Base-by-base conservation (phyloP, 805 yeast genomes). In the Yamadazyma paraphyllophila region DNA sequence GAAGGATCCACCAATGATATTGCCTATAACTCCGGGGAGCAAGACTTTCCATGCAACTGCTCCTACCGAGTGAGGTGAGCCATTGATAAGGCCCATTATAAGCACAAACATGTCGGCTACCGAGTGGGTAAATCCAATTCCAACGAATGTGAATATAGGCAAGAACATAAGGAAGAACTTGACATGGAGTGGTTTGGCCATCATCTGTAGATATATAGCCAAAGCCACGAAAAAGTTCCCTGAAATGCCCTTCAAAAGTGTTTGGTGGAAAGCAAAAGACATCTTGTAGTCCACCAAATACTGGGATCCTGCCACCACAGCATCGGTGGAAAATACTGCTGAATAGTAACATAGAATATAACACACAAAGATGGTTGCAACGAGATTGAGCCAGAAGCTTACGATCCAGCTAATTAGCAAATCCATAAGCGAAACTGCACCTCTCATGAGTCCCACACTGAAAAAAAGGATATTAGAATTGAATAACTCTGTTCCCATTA, bases 121-220 rank as follows among this genome's bases (percentile, higher is more conserved):
- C 1, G 81, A 80, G 59, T 88, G 95, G 2, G 88, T 81, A 63
- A 81, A 88, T 0, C 95, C 94, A 71, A 83, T 70, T 1, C 83
- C 56, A n/a, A 85, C 94, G 62, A 88, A 85, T 0, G 91, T 81
- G 62, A 85, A 85, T 12, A 87, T 73, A 0, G 96, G 96, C 15
- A 86, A 59, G 8, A 72, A 57, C 68, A 87, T 76, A 68, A 84
- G 64, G 5, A 83, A 39, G 25, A 83, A 71, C 54, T 84, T 85
- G 30, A 88, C 95, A 58, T 88, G 95, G 8, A 83, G 58, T 0
- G 96, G 95, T 57, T 83, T 85, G 6, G 85, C 86, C 82, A 87
- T 77, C 34, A 88, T 66, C 58, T 87, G 95, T 39, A 87, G 64
- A 63, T 85, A 87, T 7, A 86, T 81, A 1, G 90, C 95, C 25